Evolutionary conservation across 2,329 filamentous ascomycete species (phyloP).

Genomic region (Tolypocladium paradoxum): DNA sequence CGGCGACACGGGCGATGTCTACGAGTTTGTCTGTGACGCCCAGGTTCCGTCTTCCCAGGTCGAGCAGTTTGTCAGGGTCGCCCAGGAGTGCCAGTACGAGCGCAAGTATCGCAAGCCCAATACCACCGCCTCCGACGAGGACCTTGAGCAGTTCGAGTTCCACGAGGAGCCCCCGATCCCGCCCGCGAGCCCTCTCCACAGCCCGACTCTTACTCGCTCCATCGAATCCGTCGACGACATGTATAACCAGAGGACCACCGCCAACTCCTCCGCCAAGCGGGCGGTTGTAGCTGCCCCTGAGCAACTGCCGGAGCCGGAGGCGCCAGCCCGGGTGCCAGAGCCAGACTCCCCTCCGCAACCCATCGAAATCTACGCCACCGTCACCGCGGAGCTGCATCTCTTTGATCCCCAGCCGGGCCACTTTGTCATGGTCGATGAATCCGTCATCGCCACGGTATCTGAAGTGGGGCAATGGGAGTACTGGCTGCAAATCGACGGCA

Average conservation of each 20-base stretch:
- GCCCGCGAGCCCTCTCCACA: constrained; percentile 51
- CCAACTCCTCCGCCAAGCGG: constrained; percentile 37
- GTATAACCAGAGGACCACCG: constrained; percentile 34
- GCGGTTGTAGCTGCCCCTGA: constrained; percentile 21
- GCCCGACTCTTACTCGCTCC: constrained; percentile 42
- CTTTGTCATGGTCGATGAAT: constrained; percentile 69
- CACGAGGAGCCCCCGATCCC: constrained; percentile 52
- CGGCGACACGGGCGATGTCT: constrained; percentile 89
- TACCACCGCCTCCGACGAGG: constrained; percentile 68
- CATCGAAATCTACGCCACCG: constrained; percentile 61
- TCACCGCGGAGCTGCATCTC: constrained; percentile 77
- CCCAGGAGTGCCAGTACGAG: constrained; percentile 94
- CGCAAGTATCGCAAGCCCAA: constrained; percentile 78
- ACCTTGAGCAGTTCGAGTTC: constrained; percentile 78
- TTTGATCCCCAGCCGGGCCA: constrained; percentile 84
- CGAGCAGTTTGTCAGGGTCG: constrained; percentile 68
- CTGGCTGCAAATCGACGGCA: constrained; percentile 77
- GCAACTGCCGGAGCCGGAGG: constrained; percentile 20
- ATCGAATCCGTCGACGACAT: constrained; percentile 49
- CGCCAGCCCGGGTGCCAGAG: constrained; percentile 12
- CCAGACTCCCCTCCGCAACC: constrained; percentile 44
- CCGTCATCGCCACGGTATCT: constrained; percentile 67
- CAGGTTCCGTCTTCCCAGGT: constrained; percentile 61
- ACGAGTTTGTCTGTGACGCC: constrained; percentile 89
- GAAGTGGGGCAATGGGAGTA: constrained; percentile 91